Base-by-base conservation (phyloP, 352 stramenopile species). In the Globisporangium iwayamae region DNA sequence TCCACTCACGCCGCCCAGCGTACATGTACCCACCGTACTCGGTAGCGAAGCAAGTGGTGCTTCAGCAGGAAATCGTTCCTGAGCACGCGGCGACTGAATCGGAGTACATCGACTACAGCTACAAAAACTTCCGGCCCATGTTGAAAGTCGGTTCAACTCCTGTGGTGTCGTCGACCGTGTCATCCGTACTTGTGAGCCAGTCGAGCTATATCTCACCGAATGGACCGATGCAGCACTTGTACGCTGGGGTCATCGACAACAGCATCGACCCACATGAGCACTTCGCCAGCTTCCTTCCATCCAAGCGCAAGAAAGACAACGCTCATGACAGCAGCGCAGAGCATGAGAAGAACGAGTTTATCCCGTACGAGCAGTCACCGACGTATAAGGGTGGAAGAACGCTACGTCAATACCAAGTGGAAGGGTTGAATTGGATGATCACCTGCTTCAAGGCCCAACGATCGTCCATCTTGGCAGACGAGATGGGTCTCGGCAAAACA, bases 401-500 rank as follows among this genome's bases (percentile, higher is more conserved):
- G 5, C 66, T 96, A 16, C 86, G 86, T 16, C 51, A 72, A 18
- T 96, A 96, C 64, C 88, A 96, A 68, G 86, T 96, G 11, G 88
- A 96, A 62, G 88, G 88, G 14, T 69, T 96, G 7, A 96, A 96
- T 56, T 96, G 88, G 88, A 96, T 96, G 83, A 79, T 94, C 34
- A 90, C 86, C 11, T 93, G 78, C 60, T 93, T 89, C 59, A 95
- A 96, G 69, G 85, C 87, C 6, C 85, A 95, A 62, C 85, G 88
- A 34, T 94, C 84, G n/a, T 92, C 79, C 54, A 93, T 96, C 52
- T 65, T 96, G 39, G 93, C 91, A 5, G 91, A 98, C 56, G 90
- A 97, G 58, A 98, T 98, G 93, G 93, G 93, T 28, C 78, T 98
- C 28, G 91, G 90, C 16, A 98, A 98, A 70, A 98, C 93, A 38